These are phyloP conservation scores for Ceratocystis eucalypticola DNA, from an alignment of 2,329 filamentous ascomycete genomes.

Conservation along the genomic window DNA sequence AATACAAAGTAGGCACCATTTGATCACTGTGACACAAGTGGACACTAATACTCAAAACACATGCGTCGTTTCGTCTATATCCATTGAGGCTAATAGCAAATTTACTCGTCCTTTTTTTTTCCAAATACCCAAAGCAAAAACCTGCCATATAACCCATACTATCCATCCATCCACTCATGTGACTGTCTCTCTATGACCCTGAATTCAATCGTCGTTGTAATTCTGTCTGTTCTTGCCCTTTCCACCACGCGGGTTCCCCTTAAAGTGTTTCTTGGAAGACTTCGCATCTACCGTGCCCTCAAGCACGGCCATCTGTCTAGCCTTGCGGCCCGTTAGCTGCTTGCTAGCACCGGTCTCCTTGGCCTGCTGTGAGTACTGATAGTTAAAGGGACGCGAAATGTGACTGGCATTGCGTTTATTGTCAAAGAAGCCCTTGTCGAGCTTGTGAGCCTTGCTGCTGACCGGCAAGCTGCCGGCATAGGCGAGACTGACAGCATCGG, in stretches of 20 bases:
- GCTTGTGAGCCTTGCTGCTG: slow-evolving; percentile 58
- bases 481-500: slow-evolving; percentile 22
- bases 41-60: too few species aligned
- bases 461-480: slow-evolving; percentile 32
- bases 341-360: slow-evolving; percentile 36
- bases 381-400: slow-evolving; percentile 68
- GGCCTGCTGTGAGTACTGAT: slow-evolving; percentile 79
- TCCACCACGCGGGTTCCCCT: slow-evolving; percentile 51
- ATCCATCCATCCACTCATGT: background rate
- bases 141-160: background rate
- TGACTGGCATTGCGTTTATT: slow-evolving; percentile 48
- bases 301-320: slow-evolving; percentile 63
- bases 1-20: too few species aligned
- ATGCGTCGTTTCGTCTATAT: too few species aligned
- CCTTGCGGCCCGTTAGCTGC: slow-evolving; percentile 69
- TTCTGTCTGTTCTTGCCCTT: slow-evolving; percentile 41
- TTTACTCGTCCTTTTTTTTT: too few species aligned
- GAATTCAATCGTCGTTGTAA: slow-evolving; percentile 22
- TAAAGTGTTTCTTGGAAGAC: slow-evolving; percentile 84
- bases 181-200: background rate
- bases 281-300: slow-evolving; percentile 75
- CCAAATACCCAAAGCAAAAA: too few species aligned
- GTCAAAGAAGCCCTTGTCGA: slow-evolving; percentile 87
- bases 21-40: too few species aligned
- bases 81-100: too few species aligned